Conservation (phyloP, 768 basidiomycete genomes). For the Kondoa malvinella region DNA sequence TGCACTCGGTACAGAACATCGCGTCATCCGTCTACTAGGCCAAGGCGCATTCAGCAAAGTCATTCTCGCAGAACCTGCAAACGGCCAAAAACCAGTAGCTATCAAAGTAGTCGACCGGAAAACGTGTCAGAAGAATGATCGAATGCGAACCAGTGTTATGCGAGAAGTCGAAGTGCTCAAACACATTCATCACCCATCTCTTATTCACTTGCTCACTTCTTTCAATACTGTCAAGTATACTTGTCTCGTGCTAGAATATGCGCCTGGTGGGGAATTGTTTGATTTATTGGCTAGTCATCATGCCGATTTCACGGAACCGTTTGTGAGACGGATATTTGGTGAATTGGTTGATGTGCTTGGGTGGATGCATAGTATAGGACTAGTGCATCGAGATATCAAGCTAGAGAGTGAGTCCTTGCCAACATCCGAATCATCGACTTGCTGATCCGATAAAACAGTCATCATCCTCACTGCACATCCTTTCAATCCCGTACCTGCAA, state of each 20-base stretch:
- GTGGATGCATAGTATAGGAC: conserved; percentile 70
- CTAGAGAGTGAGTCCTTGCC: conserved; percentile 38
- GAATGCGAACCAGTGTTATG: conserved; percentile 60
- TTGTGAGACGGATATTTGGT: conserved; percentile 52
- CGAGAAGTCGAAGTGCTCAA: conserved; percentile 70
- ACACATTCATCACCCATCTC: conserved; percentile 66
- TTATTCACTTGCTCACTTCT: conserved; percentile 52
- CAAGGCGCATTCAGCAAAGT: conserved; percentile 59
- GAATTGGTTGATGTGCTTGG: conserved; percentile 62
- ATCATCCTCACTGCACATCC: conserved; percentile 52
- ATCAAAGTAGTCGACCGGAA: conserved; percentile 41
- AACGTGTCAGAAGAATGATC: conserved; percentile 43
- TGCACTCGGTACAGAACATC: conserved; percentile 10
- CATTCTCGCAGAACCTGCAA: conserved; percentile 44
- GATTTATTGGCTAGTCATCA: conserved; percentile 32
- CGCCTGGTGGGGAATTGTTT: conserved; percentile 65
- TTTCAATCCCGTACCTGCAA: conserved; percentile 29
- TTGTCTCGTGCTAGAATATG: conserved; percentile 57
- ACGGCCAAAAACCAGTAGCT: conserved; percentile 35
- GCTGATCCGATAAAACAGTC: conserved; percentile 36
- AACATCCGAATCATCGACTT: background rate
- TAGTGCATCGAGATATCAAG: conserved; percentile 84
- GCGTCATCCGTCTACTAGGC: conserved; percentile 43
- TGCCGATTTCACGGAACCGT: conserved; percentile 27
- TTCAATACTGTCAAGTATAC: conserved; percentile 58